Evolutionary conservation across 148 eudicot genomes (phyloP).

Genomic region (Vaccinium macrocarpon): DNA sequence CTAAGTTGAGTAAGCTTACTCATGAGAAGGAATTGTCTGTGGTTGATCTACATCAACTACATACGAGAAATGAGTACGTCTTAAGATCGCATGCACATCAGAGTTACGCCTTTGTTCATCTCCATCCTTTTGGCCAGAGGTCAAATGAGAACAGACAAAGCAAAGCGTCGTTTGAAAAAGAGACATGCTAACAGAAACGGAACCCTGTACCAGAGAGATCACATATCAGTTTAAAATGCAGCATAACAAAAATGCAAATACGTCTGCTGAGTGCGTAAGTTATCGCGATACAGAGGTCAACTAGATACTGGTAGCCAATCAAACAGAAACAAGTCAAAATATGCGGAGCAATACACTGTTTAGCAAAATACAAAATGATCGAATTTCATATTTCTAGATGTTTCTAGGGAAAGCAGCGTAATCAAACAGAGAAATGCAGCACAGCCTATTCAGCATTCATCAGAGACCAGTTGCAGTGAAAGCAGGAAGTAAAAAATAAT

Average conservation of each 20-base stretch:
- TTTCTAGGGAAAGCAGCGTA: not conserved
- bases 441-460: not conserved
- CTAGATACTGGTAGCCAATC: not conserved
- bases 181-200: slow-evolving; percentile 87
- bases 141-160: slow-evolving; percentile 90
- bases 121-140: slow-evolving; percentile 77
- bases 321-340: not conserved
- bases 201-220: slow-evolving; percentile 58
- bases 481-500: not conserved
- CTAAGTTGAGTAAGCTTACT: slow-evolving; percentile 48
- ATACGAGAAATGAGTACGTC: slow-evolving; percentile 76
- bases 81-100: slow-evolving; percentile 71
- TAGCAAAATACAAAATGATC: not conserved
- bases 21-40: slow-evolving; percentile 76
- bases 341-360: not conserved
- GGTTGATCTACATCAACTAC: slow-evolving; percentile 53
- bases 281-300: not conserved
- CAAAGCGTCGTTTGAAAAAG: slow-evolving; percentile 75
- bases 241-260: not conserved
- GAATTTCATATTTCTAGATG: not conserved
- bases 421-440: not conserved
- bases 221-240: not conserved
- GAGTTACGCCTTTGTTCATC: slow-evolving; percentile 79
- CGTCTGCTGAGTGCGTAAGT: not conserved
- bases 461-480: not conserved